Percentiles rank a stretch among this genome's conserved stretches.
Conservation (phyloP, 2,329 filamentous ascomycete genomes). For the Botrytis aclada region DNA sequence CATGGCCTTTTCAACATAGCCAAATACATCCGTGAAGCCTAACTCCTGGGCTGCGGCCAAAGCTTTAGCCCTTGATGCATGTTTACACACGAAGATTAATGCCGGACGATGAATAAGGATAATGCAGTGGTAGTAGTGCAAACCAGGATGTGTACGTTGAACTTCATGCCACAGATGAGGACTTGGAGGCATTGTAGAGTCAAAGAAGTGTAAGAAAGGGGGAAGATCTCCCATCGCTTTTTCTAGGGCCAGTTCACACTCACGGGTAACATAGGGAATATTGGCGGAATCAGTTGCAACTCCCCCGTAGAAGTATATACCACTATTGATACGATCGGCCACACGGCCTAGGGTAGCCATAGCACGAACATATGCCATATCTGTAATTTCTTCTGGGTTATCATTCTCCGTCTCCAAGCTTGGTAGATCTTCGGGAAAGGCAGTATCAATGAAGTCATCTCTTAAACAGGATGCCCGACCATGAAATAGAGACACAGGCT, state of each 20-base stretch:
- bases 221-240: not conserved
- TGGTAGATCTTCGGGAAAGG: not conserved
- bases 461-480: not conserved
- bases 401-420: not conserved
- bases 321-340: not conserved
- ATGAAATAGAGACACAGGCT: not conserved
- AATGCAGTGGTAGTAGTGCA: not conserved
- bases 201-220: not conserved
- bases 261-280: not conserved
- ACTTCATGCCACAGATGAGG: not conserved
- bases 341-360: not conserved
- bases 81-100: not conserved
- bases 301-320: not conserved
- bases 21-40: not conserved
- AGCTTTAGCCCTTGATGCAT: not conserved
- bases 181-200: not conserved
- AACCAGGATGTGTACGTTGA: not conserved
- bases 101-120: not conserved
- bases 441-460: not conserved
- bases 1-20: not conserved
- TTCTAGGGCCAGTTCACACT: not conserved
- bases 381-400: not conserved
- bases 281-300: not conserved
- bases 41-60: not conserved
- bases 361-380: slow-evolving; percentile 4